Conservation (phyloP, 441 rosid species). For the Raphanus hybrid region DNA sequence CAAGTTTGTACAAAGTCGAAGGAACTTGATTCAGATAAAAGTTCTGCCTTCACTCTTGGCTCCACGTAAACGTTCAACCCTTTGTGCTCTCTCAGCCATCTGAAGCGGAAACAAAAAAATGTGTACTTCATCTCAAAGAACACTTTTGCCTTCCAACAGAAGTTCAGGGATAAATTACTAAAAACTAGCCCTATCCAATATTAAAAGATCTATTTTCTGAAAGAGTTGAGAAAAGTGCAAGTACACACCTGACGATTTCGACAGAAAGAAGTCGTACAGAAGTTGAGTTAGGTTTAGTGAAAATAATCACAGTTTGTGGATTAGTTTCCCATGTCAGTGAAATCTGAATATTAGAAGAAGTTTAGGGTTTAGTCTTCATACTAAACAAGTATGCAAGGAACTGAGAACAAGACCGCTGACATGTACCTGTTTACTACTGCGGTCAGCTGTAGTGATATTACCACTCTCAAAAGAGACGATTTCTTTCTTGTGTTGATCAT, state of each 20-base stretch:
- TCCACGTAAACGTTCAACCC: constrained; percentile 80
- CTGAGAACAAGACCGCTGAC: not conserved
- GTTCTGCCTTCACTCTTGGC: constrained; percentile 83
- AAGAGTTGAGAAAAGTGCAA: not conserved
- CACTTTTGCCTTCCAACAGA: constrained; percentile 3
- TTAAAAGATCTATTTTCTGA: not conserved
- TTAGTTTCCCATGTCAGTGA: constrained; percentile 88
- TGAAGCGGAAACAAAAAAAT: constrained; percentile 38
- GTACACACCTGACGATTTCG: constrained; percentile 81
- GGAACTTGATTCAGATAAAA: constrained; percentile 73
- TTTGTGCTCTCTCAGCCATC: constrained; percentile 87
- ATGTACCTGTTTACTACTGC: constrained; percentile 90
- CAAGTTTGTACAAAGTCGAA: constrained; percentile 84
- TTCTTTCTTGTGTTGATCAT: constrained; percentile 93
- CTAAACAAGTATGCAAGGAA: not conserved
- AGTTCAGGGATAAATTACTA: not conserved
- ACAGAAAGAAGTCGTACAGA: constrained; percentile 77
- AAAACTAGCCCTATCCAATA: not conserved
- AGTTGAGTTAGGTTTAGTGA: constrained; percentile 89
- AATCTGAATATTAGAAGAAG: constrained; percentile 60
- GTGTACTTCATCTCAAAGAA: constrained; percentile 6
- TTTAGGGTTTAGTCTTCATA: constrained; percentile 10
- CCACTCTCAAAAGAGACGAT: constrained; percentile 96
- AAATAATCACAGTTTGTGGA: constrained; percentile 87
- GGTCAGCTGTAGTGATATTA: constrained; percentile 87